Percentiles rank a stretch among this genome's conserved stretches.
These are phyloP conservation scores for Lentithecium fluviatile DNA, from an alignment of 495 filamentous ascomycete genomes.

Conservation along the genomic window DNA sequence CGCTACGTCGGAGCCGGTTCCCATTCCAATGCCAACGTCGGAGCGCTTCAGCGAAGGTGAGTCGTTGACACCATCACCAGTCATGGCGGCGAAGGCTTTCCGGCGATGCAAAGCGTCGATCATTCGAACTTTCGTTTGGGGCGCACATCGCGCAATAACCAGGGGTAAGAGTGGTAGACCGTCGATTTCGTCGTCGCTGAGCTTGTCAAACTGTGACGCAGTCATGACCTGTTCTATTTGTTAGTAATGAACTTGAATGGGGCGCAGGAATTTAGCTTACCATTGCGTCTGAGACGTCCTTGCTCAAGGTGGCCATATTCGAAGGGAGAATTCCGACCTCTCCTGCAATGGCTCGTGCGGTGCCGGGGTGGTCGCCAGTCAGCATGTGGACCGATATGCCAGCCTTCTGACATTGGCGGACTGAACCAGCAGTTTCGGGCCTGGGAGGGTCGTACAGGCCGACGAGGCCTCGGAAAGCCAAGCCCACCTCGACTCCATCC, in stretches of 20 bases:
- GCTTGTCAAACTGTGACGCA: slow-evolving; percentile 65
- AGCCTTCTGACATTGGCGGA: slow-evolving; percentile 53
- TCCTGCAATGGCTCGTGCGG: slow-evolving; percentile 60
- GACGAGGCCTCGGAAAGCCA: slow-evolving; percentile 65
- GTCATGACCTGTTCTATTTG: slow-evolving; percentile 49
- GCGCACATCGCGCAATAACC: slow-evolving; percentile 70
- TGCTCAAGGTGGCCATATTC: slow-evolving; percentile 35
- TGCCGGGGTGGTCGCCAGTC: slow-evolving; percentile 64
- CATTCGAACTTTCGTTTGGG: slow-evolving; percentile 74
- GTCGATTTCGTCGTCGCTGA: slow-evolving; percentile 62
- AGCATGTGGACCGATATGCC: slow-evolving; percentile 64
- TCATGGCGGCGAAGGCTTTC: slow-evolving; percentile 71
- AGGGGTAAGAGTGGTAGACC: slow-evolving; percentile 61
- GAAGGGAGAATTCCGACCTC: slow-evolving; percentile 51
- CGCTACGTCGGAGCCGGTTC: slow-evolving; percentile 77
- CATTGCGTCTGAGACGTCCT: slow-evolving; percentile 45
- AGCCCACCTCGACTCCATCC: slow-evolving; percentile 56
- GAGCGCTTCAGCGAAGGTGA: slow-evolving; percentile 76
- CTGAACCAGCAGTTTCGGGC: slow-evolving; percentile 58
- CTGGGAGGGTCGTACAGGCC: slow-evolving; percentile 74
- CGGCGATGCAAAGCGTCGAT: slow-evolving; percentile 70
- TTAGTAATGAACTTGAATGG: too few species aligned
- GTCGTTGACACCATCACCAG: slow-evolving; percentile 90
- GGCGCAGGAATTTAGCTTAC: slow-evolving; percentile 37
- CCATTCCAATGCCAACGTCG: slow-evolving; percentile 86